Evolutionary conservation across 345 rosid species (phyloP), one percentile per base, ranked within the genome.

Genomic region (Dovyalis caffra): DNA sequence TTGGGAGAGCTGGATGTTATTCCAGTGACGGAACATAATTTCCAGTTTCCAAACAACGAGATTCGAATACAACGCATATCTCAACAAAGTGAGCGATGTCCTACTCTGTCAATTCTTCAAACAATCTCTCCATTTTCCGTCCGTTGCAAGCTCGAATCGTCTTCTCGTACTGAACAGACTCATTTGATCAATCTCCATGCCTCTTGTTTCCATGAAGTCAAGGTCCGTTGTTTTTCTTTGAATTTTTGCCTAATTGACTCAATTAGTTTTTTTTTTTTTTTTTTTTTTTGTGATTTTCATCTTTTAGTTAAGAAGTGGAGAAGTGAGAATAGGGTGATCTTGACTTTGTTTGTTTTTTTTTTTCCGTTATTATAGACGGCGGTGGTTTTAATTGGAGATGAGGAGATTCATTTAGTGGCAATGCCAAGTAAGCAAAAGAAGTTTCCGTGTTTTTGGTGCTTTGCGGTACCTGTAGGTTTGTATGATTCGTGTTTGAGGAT

Each of bases 381-480:
- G 1, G 92, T 92, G 62, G 97, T 90, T 61, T 66, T 92, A 77
- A 79, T 89, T 70, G 97, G 95, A 66, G 88, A 86, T 53, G 97
- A 93, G 77, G 98, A 96, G 87, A 82, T 93, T 74, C 99, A 96
- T 75, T 86, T 96, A 76, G 97, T 92, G 80, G 97, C 99, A 83
- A 96, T 93, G 99, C 98, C 97, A 29, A 96, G 99, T 83, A 96
- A 90, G 86, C 86, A 92, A 81, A 96, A 93, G 92, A 92, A 90
- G 88, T 93, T 90, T 78, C 99, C 99, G 1, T 92, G 97, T 73
- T 96, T 96, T 75, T 93, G 99, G 98, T 96, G 99, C 85, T 93
- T 86, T 81, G 84, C 94, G 3, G 89, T 89, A 49, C 91, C 95
- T 6, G 38, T 72, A 28, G 95, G 92, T 71, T 88, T 96, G 12